Base-by-base conservation (phyloP, 108 stramenopile genomes). In the Cyclotella baltica region DNA sequence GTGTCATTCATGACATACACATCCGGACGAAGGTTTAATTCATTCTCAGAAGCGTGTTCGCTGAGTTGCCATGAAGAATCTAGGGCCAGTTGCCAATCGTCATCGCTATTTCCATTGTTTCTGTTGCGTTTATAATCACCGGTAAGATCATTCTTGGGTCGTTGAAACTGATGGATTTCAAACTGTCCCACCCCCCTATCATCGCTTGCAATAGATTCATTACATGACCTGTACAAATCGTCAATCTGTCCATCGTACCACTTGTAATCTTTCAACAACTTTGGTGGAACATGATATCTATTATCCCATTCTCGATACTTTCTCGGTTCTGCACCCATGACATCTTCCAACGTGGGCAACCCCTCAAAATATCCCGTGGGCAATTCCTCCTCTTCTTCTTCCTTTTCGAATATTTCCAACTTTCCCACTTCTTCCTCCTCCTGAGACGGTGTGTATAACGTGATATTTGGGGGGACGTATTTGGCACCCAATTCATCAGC, bases 401-500 rank as follows among this genome's bases (percentile, higher is more conserved):
- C 53, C 36, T 56, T 23, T 34, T 64, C 51, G 1, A 18, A 4
- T 23, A 52, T 38, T 20, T 48, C 36, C 73, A 75, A 75, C 27
- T 75, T 75, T 0, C 64, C 64, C 51, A 73, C 72, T 22, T 50
- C 20, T 1, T 65, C 36, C 43, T 37, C 37, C 0, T 56, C 23
- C 2, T 63, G 33, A 8, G 48, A 22, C 35, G 43, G 34, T 27
- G 0, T 19, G 38, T 56, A 23, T 13, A 34, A 6, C 33, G 35
- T 20, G 0, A 57, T 55, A 9, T 75, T 51, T 0, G 73, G 73
- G 40, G 73, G 52, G 1, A 53, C 16, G 28, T 75, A 75, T 37
- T 75, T 75, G 36, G 73, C 73, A 4, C 29, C 73, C 52, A 75
- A 66, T 30, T 75, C 73, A 19, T 75, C 63, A 0, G 73, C 63